A percentile compares a stretch with the other conserved stretches of the same genome.
Evolutionary conservation across 2,329 filamentous ascomycete species (phyloP).

Genomic region (Xylariales sp.): DNA sequence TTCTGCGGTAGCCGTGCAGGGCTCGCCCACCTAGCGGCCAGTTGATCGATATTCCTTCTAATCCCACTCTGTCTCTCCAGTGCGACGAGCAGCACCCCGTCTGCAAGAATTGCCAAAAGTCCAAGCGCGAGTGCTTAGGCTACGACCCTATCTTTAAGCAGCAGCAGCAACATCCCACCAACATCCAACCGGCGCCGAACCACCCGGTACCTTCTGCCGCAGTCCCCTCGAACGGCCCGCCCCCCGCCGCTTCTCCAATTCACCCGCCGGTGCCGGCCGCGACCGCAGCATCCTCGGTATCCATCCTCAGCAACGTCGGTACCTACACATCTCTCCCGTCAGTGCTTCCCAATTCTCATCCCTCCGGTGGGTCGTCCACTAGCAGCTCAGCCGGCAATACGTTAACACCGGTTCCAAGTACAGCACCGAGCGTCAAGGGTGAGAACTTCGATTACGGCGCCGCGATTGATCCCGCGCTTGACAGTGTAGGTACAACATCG

Average conservation of each 20-base stretch:
- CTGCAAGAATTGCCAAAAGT: conserved; percentile 87
- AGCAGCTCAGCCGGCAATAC: conserved; percentile 27
- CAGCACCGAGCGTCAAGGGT: conserved; percentile 28
- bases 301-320: conserved; percentile 16
- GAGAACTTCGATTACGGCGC: conserved; percentile 52
- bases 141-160: conserved; percentile 86
- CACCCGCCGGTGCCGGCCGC: too few relatives aligned
- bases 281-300: conserved; percentile 14
- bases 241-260: not conserved
- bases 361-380: conserved; percentile 24
- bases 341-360: conserved; percentile 19
- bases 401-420: conserved; percentile 26
- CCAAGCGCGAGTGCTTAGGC: conserved; percentile 79
- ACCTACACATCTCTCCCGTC: conserved; percentile 21
- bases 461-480: conserved; percentile 64
- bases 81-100: conserved; percentile 94
- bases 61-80: conserved; percentile 51
- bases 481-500: conserved; percentile 33
- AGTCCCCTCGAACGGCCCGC: conserved; percentile 18
- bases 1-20: conserved; percentile 14
- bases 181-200: conserved; percentile 67
- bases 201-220: conserved; percentile 23
- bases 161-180: conserved; percentile 60
- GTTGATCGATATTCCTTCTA: too few relatives aligned
- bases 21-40: conserved; percentile 6